phyloP scores from a whole-genome alignment of 768 basidiomycete species.

The Coprinopsis sp. region DNA sequence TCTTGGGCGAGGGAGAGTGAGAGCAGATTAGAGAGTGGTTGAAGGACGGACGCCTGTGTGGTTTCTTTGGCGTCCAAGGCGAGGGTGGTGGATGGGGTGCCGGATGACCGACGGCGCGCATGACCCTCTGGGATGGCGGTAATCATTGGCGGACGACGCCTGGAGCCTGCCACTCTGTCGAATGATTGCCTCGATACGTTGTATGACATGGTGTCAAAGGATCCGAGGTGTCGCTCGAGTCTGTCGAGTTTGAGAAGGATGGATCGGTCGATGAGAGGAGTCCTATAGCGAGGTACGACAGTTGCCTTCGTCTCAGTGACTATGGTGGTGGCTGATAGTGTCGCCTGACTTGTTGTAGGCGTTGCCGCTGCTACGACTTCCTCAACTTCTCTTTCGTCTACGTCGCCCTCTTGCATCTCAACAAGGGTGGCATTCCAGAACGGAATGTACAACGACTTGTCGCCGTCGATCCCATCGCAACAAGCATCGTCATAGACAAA shows the following conservation, averaged over 20 bases:
- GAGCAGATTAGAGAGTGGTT: constrained; percentile 1
- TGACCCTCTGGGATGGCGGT: constrained; percentile 11
- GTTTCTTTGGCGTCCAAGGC: not conserved
- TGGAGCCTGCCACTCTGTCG: not conserved
- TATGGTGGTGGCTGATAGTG: no score
- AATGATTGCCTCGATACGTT: not conserved
- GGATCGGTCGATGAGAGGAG: not conserved
- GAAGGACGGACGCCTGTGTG: not conserved
- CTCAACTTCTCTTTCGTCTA: no score
- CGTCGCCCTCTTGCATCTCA: no score
- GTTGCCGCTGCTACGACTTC: no score
- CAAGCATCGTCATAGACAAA: no score
- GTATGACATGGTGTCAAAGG: not conserved
- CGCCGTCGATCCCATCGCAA: no score
- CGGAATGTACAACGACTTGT: no score
- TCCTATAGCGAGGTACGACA: no score
- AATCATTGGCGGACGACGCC: constrained; percentile 12
- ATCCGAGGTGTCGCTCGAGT: not conserved
- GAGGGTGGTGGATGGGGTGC: constrained; percentile 1
- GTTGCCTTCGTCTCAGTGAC: no score
- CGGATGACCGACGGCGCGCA: not conserved
- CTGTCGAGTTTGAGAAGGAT: constrained; percentile 13
- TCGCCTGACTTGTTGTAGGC: no score
- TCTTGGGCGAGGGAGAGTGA: constrained; percentile 14
- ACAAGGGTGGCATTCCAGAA: no score